phyloP scores from a whole-genome alignment of 2,329 filamentous ascomycete genomes.

The Alternaria triticina region DNA sequence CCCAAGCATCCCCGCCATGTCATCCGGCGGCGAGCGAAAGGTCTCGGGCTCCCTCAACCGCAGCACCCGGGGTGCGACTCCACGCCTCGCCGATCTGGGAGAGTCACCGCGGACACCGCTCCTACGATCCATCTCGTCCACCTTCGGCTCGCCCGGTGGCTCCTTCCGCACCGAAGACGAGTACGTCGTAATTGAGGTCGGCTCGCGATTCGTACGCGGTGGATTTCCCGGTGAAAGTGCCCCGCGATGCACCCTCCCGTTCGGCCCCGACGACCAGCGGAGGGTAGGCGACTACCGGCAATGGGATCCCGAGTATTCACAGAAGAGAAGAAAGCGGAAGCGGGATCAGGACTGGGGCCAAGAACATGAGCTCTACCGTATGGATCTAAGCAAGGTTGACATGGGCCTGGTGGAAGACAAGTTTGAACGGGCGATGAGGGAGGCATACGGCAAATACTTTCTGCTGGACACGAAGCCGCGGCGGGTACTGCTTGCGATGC shows the following conservation, averaged over 20 bases:
- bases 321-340: conserved; percentile 57
- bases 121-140: conserved; percentile 65
- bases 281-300: conserved; percentile 81
- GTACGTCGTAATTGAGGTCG: conserved; percentile 83
- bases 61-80: conserved; percentile 38
- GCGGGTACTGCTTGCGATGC: conserved; percentile 75
- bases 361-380: conserved; percentile 77
- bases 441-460: conserved; percentile 79
- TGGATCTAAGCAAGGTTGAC: conserved; percentile 75
- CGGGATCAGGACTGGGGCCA: conserved; percentile 65
- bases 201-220: conserved; percentile 76
- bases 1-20: conserved; percentile 1
- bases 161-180: conserved; percentile 73
- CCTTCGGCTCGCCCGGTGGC: conserved; percentile 64
- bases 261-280: conserved; percentile 76
- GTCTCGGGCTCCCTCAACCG: conserved; percentile 37
- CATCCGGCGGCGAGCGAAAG: conserved; percentile 41
- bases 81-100: conserved; percentile 45
- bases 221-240: conserved; percentile 85
- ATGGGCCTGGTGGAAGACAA: conserved; percentile 84
- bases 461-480: conserved; percentile 76
- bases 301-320: conserved; percentile 65
- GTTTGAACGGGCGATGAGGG: conserved; percentile 80
- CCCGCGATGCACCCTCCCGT: conserved; percentile 74
- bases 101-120: conserved; percentile 52